Conservation (phyloP, 345 rosid genomes). For the Eucalyptus pumila region DNA sequence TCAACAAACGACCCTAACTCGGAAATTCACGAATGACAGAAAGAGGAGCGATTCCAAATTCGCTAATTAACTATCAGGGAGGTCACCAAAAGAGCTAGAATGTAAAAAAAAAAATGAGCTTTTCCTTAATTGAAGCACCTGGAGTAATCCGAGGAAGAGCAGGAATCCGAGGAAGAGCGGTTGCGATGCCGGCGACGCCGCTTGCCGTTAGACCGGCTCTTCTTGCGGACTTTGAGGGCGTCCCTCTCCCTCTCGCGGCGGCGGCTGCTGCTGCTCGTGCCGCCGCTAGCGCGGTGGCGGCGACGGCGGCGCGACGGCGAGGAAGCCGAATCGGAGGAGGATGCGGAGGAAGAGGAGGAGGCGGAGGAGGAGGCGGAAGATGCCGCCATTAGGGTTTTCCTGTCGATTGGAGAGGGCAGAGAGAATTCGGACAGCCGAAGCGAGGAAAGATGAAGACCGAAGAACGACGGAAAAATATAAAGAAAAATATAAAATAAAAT, state of each 20-base stretch:
- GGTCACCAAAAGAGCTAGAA: neutral
- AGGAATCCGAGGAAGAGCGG: slow-evolving; percentile 28
- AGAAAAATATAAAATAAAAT: neutral
- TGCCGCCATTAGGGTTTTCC: neutral
- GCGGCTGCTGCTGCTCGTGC: slow-evolving; percentile 17
- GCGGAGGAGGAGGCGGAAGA: neutral
- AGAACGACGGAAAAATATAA: neutral
- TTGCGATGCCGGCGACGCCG: slow-evolving; percentile 38
- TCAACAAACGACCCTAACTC: neutral
- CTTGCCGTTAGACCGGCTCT: slow-evolving; percentile 37
- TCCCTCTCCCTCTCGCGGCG: slow-evolving; percentile 14
- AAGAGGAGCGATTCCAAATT: neutral
- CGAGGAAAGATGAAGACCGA: neutral
- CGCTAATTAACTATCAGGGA: neutral
- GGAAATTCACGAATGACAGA: neutral
- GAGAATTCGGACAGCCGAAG: neutral
- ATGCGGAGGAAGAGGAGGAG: slow-evolving; percentile 15
- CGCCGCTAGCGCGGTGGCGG: slow-evolving; percentile 26
- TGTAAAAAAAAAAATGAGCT: neutral
- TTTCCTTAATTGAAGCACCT: slow-evolving; percentile 11
- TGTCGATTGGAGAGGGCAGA: neutral
- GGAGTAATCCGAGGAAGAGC: slow-evolving; percentile 30
- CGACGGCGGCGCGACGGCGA: slow-evolving; percentile 41
- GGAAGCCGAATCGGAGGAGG: slow-evolving; percentile 32
- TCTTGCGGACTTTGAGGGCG: slow-evolving; percentile 66